Conservation (phyloP, 2,329 filamentous ascomycete species). For the Cladophialophora carrionii region DNA sequence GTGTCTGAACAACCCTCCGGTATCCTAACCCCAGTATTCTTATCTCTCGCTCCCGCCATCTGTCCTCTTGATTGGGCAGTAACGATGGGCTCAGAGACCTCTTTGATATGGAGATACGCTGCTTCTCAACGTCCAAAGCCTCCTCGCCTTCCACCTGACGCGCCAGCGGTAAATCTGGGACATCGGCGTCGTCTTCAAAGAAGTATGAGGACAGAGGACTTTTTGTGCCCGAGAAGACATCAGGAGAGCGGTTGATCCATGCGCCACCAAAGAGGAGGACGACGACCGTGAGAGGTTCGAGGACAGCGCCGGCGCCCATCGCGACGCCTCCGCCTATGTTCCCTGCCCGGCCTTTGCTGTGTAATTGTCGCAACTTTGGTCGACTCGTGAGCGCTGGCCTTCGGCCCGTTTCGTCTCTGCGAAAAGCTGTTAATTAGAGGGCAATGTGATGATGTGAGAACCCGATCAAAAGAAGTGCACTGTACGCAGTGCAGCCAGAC, state of each 20-base stretch:
- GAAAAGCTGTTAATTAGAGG: background rate
- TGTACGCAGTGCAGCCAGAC: background rate
- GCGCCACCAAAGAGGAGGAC: constrained; percentile 64
- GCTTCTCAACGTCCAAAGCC: constrained; percentile 27
- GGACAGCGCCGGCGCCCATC: constrained; percentile 61
- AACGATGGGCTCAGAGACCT: constrained; percentile 48
- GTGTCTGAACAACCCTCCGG: constrained; percentile 57
- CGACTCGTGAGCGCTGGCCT: background rate
- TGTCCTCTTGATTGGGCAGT: constrained; percentile 47
- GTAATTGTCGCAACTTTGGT: background rate
- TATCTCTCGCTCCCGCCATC: constrained; percentile 57
- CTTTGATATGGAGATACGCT: constrained; percentile 32
- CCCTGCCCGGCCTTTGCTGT: background rate
- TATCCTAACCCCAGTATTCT: constrained; percentile 48
- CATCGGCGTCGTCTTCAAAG: constrained; percentile 30
- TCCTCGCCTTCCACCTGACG: constrained; percentile 21
- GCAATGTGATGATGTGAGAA: background rate
- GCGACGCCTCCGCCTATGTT: background rate
- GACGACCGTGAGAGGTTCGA: constrained; percentile 66
- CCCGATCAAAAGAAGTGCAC: background rate
- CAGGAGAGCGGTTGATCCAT: constrained; percentile 60
- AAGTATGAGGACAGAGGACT: constrained; percentile 16
- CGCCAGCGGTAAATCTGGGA: constrained; percentile 18
- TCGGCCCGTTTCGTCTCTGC: background rate
- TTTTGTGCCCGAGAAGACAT: constrained; percentile 42